phyloP scores from a whole-genome alignment of 306 rosid species.

The Gastrolobium villosum region DNA sequence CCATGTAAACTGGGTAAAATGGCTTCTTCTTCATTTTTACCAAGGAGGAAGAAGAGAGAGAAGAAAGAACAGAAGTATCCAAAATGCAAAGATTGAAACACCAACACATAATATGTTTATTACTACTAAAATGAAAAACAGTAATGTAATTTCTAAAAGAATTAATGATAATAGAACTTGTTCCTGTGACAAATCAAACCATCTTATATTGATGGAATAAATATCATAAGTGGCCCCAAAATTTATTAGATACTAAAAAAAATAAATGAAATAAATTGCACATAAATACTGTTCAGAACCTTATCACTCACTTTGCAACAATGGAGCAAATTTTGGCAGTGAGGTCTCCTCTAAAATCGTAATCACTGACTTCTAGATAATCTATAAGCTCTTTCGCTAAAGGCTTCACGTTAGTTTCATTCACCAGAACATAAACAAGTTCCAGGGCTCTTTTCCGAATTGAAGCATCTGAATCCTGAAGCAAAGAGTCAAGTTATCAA shows the following conservation, averaged over 20 bases:
- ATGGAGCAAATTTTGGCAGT: constrained; percentile 93
- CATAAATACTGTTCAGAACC: constrained; percentile 33
- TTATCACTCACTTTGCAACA: constrained; percentile 82
- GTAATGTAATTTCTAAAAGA: constrained; percentile 21
- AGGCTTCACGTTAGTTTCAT: constrained; percentile 89
- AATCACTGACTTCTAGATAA: constrained; percentile 87
- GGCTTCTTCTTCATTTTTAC: constrained; percentile 41
- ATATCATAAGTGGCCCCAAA: constrained; percentile 23
- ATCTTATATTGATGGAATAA: constrained; percentile 38
- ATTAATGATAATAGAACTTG: constrained; percentile 30
- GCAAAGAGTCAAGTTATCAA: constrained; percentile 48
- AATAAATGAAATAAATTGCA: background rate
- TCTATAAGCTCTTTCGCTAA: constrained; percentile 92
- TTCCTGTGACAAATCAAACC: constrained; percentile 20
- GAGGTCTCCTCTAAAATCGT: constrained; percentile 93
- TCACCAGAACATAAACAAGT: constrained; percentile 89
- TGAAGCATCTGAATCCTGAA: constrained; percentile 96
- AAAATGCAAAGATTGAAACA: constrained; percentile 41
- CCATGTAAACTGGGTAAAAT: constrained; percentile 22
- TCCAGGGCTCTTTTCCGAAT: constrained; percentile 98
- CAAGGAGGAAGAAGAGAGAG: constrained; percentile 15
- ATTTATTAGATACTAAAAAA: constrained; percentile 17
- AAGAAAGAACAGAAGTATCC: constrained; percentile 35
- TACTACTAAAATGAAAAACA: constrained; percentile 30
- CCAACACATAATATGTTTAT: constrained; percentile 18